Conservation (phyloP, 768 basidiomycete genomes). For the Mrakia frigida region DNA sequence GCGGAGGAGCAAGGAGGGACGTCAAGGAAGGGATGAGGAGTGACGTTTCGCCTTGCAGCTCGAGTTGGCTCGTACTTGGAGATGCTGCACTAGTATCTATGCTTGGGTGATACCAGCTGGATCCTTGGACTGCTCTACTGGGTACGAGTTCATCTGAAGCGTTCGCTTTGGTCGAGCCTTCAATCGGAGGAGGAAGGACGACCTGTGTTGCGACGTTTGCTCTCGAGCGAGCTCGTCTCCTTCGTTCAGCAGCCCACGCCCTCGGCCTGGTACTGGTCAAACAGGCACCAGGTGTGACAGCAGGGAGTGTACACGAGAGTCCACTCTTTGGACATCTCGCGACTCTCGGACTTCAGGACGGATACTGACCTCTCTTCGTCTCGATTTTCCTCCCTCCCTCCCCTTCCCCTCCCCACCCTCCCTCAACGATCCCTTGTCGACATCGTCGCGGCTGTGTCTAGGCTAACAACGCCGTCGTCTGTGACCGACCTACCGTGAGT, state of each 20-base stretch:
- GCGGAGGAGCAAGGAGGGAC: no score
- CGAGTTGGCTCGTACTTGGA: neutral
- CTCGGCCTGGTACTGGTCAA: no score
- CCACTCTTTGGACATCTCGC: no score
- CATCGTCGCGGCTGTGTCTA: neutral
- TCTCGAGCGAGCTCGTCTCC: neutral
- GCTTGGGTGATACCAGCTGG: neutral
- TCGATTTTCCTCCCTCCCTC: neutral
- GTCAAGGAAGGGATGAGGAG: no score
- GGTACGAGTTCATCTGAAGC: neutral
- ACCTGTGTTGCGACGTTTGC: neutral
- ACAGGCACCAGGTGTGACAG: no score
- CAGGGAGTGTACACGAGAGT: no score
- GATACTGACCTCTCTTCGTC: neutral
- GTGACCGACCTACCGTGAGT: conserved; percentile 71
- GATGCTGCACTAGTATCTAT: neutral
- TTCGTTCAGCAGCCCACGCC: no score
- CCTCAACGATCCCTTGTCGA: no score
- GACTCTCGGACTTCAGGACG: no score
- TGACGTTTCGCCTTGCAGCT: neutral
- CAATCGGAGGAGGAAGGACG: neutral
- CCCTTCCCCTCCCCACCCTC: neutral
- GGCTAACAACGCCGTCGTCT: conserved; percentile 87
- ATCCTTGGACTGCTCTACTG: neutral
- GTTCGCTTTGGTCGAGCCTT: neutral